Evolutionary conservation across 2,329 filamentous ascomycete species (phyloP), one percentile per base, ranked within the genome.

Genomic region (Diaporthe caulivora): DNA sequence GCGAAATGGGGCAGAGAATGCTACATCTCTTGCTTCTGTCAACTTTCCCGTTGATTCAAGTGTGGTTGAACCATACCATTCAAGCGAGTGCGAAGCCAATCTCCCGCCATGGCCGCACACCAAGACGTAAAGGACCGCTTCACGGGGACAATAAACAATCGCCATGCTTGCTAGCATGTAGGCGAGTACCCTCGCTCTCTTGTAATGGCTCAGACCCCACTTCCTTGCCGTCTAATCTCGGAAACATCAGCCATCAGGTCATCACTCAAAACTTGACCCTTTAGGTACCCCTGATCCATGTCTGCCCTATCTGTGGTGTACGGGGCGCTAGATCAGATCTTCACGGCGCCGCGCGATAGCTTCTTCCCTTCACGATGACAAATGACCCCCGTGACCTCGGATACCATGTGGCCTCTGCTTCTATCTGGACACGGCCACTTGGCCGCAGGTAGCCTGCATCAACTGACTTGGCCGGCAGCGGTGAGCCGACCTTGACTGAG

Each of bases 171-270:
- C 26, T 67, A 37, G 62, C n/a, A 53, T 40, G 47, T 53, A 31
- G n/a, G 62, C 62, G 47, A 51, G 31, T n/a, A 29, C 62, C 47
- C 8, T 67, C 29, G 47, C 13, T 67, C 47, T 67, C 47, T 53
- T 21, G 62, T 47, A 53, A 65, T 24, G 47, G 62, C 18, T 26
- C 47, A 53, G 17, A 40, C 62, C 62, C 44, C 44, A 44, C 55
- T 53, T 60, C 69, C 44, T 71, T 62, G 31, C 68, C 44, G 55
- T 70, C 9, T 54, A 71, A 71, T 71, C 55, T 71, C 69, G 69
- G 69, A 31, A 53, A 29, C n/a, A 53, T 60, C 69, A 71, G 29
- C 69, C 55, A 71, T 71, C 67, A 70, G 67, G 37, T 58, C 67
- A 47, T 70, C 29, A 44, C 40, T 70, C 44, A 47, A 54, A 60